Conservation (phyloP, 106 monocot species). For the Dendrobium catenatum region DNA sequence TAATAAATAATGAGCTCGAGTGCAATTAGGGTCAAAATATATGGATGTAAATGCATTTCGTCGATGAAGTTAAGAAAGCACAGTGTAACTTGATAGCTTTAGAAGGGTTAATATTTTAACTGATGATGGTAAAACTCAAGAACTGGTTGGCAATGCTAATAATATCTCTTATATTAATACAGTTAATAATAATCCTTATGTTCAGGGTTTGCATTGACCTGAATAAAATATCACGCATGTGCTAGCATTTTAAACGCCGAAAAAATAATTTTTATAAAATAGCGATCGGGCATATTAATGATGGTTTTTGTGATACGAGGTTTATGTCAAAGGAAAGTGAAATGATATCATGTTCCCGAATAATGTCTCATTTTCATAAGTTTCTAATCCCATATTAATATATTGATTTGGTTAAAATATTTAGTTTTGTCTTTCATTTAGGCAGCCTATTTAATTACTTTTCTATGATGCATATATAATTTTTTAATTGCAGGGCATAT, state of each 20-base stretch:
- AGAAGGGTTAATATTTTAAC: too few relatives aligned
- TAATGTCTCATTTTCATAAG: neutral
- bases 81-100: too few relatives aligned
- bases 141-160: neutral
- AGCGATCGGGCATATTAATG: neutral
- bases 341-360: neutral
- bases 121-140: neutral
- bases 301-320: neutral
- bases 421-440: neutral
- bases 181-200: neutral
- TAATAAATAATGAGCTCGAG: too few relatives aligned
- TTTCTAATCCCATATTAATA: neutral
- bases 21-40: too few relatives aligned
- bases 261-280: neutral
- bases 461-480: neutral
- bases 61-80: too few relatives aligned
- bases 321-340: neutral
- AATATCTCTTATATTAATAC: neutral
- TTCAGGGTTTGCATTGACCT: neutral
- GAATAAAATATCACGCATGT: neutral
- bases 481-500: slow-evolving; percentile 56
- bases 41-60: too few relatives aligned
- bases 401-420: neutral
- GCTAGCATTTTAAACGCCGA: neutral
- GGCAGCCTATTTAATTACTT: neutral